Evolutionary conservation across 1,139 yeast genomes (phyloP).

Genomic region (Yamadazyma diddensiae): DNA sequence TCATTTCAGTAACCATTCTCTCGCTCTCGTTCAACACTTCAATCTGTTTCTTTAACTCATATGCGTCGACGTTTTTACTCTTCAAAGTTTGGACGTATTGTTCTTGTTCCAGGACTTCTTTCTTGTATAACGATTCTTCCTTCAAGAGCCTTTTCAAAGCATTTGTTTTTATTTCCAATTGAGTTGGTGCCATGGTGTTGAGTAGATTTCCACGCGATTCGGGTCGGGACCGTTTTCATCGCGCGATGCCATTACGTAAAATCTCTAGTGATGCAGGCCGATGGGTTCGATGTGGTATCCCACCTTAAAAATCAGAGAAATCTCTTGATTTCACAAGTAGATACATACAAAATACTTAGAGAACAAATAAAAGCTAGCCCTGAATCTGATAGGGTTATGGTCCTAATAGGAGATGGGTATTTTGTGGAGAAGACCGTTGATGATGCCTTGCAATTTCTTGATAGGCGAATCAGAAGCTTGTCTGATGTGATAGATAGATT

Average conservation of each 20-base stretch:
- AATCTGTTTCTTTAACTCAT: conserved; percentile 63
- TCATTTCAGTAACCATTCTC: conserved; percentile 64
- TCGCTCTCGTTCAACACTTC: conserved; percentile 69
- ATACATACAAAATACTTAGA: conserved; percentile 8
- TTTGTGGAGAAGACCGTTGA: conserved; percentile 45
- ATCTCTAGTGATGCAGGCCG: neutral
- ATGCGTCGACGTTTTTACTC: conserved; percentile 52
- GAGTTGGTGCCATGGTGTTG: conserved; percentile 61
- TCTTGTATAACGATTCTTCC: conserved; percentile 63
- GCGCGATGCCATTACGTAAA: conserved; percentile 3
- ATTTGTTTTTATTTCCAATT: conserved; percentile 68
- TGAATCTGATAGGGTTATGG: conserved; percentile 26
- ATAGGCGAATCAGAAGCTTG: conserved; percentile 24
- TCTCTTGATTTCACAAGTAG: conserved; percentile 10
- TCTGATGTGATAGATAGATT: conserved; percentile 25
- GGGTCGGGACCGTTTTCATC: no score
- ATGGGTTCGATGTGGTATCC: neutral
- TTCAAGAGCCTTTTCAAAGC: conserved; percentile 74
- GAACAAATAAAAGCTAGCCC: conserved; percentile 1
- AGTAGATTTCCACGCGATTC: conserved; percentile 1
- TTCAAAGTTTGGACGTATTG: conserved; percentile 45
- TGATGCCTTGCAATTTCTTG: conserved; percentile 46
- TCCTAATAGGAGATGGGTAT: conserved; percentile 59
- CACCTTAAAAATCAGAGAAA: conserved; percentile 10
- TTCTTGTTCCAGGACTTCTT: conserved; percentile 64